These are phyloP conservation scores for Russula lepida DNA, from an alignment of 768 basidiomycete species.

Conservation along the genomic window DNA sequence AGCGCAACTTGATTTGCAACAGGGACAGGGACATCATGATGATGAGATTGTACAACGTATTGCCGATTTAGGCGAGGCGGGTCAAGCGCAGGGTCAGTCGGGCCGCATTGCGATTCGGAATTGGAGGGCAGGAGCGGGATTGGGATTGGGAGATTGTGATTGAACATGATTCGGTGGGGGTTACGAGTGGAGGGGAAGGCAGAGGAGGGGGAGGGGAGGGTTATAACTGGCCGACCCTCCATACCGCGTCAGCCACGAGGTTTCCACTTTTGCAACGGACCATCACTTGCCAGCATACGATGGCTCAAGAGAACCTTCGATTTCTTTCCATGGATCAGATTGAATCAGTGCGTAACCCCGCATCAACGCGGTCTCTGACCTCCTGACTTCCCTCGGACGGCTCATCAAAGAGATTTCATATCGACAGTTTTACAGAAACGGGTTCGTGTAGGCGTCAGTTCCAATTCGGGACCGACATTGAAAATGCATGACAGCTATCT, in stretches of 20 bases:
- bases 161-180: background rate
- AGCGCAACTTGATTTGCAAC: background rate
- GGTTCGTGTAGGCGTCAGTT: slow-evolving; percentile 33
- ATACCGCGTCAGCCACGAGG: background rate
- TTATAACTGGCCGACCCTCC: background rate
- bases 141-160: too few relatives aligned
- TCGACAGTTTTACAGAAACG: slow-evolving; percentile 48
- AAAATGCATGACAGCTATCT: slow-evolving; percentile 52
- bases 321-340: slow-evolving; percentile 11
- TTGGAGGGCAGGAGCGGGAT: background rate
- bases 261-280: background rate
- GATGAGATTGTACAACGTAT: background rate
- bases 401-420: background rate
- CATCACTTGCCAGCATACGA: background rate
- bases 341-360: background rate
- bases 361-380: background rate
- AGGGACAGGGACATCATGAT: background rate
- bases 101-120: background rate
- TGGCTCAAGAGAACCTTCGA: background rate
- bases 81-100: background rate
- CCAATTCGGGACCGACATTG: background rate
- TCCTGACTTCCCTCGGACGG: background rate
- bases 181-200: too few relatives aligned
- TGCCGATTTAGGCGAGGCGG: background rate
- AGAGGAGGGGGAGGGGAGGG: background rate